Evolutionary conservation across 192 early-diverging fungal species (phyloP).

Genomic region (Coemansia sp.): DNA sequence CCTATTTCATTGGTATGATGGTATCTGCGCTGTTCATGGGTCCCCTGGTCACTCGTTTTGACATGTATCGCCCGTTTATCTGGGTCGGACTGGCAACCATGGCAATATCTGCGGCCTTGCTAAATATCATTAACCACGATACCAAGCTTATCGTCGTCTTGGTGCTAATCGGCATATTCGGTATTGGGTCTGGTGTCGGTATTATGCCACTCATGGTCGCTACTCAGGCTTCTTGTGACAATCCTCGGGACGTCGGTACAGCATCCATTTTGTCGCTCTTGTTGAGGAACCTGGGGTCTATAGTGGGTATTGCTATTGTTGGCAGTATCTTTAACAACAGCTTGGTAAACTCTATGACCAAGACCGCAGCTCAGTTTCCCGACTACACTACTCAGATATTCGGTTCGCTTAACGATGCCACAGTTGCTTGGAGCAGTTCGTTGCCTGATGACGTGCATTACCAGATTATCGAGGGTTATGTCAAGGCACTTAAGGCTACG

Average conservation of each 20-base stretch:
- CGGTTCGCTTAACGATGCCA: slow-evolving; percentile 20
- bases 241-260: slow-evolving; percentile 25
- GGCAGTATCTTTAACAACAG: slow-evolving; percentile 42
- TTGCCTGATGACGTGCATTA: slow-evolving; percentile 17
- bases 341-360: slow-evolving; percentile 12
- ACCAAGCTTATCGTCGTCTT: slow-evolving; percentile 22
- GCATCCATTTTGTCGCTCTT: slow-evolving; percentile 25
- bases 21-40: slow-evolving; percentile 25
- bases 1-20: slow-evolving; percentile 36
- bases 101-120: slow-evolving; percentile 23
- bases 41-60: slow-evolving; percentile 21
- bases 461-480: slow-evolving; percentile 23
- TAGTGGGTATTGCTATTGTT: slow-evolving; percentile 33
- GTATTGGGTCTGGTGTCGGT: slow-evolving; percentile 26
- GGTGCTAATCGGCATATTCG: slow-evolving; percentile 29
- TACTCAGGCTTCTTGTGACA: slow-evolving; percentile 23
- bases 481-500: slow-evolving; percentile 21
- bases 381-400: slow-evolving; percentile 16
- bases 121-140: slow-evolving; percentile 23
- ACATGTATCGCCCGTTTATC: slow-evolving; percentile 36
- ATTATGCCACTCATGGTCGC: slow-evolving; percentile 35
- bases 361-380: slow-evolving; percentile 19
- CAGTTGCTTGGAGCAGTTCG: slow-evolving; percentile 20
- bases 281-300: slow-evolving; percentile 31
- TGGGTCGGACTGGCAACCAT: slow-evolving; percentile 28